Evolutionary conservation across 208 protist genomes (phyloP).

Genomic region (Phytomonas sp.): DNA sequence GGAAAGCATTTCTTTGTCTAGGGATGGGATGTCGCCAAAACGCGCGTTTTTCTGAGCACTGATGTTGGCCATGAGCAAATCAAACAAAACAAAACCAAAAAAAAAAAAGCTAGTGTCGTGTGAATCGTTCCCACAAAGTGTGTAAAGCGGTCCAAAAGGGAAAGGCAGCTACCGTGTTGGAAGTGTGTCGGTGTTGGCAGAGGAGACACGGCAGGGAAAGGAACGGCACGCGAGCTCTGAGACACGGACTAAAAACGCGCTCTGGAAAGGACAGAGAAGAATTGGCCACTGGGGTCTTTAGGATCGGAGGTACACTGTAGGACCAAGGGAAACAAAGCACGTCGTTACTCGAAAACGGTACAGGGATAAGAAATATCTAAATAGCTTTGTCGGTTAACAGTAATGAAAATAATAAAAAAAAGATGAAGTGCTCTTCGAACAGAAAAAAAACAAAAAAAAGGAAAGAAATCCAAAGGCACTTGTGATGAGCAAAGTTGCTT

Average conservation of each 20-base stretch:
- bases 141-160: neutral
- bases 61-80: neutral
- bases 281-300: neutral
- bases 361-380: neutral
- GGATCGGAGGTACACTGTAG: neutral
- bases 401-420: constrained; percentile 1
- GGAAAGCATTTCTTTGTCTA: constrained; percentile 41
- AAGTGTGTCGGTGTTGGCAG: neutral
- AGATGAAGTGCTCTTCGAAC: neutral
- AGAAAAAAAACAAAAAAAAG: constrained; percentile 1
- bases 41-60: neutral
- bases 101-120: neutral
- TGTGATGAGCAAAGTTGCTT: neutral
- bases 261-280: neutral
- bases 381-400: neutral
- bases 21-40: constrained; percentile 7
- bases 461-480: neutral
- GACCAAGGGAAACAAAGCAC: neutral
- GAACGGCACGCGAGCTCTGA: neutral
- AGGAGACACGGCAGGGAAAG: neutral
- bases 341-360: constrained; percentile 6
- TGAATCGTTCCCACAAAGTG: neutral
- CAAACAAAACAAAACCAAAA: constrained; percentile 12
- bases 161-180: neutral
- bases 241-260: neutral